A percentile compares a stretch with the other conserved stretches of the same genome.
phyloP scores from a whole-genome alignment of 129 eudicot genomes.

The Ambrosia artemisiifolia region DNA sequence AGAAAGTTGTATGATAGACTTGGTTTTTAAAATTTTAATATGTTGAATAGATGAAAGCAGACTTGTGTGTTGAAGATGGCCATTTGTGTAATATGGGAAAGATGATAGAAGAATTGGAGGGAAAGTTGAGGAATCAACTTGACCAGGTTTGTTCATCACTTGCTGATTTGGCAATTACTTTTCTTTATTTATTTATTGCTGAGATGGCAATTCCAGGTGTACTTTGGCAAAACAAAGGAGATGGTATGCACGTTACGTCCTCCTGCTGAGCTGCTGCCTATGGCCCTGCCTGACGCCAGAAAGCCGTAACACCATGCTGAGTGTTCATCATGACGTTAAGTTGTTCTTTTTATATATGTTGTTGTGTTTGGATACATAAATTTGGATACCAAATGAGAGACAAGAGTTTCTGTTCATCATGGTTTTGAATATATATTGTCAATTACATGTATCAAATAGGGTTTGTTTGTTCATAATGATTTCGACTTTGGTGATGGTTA shows the following conservation, averaged over 20 bases:
- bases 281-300: slow-evolving; percentile 62
- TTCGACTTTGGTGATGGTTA: not conserved
- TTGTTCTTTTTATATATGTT: not conserved
- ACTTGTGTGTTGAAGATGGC: slow-evolving; percentile 80
- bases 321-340: not conserved
- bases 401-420: slow-evolving; percentile 1
- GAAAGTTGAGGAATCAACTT: slow-evolving; percentile 86
- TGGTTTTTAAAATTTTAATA: not conserved
- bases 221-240: slow-evolving; percentile 97
- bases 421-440: not conserved
- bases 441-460: not conserved
- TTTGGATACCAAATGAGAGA: slow-evolving; percentile 5
- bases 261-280: slow-evolving; percentile 61
- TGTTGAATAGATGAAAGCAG: slow-evolving; percentile 66
- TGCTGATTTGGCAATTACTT: not conserved
- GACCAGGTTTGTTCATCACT: slow-evolving; percentile 67
- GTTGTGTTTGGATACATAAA: slow-evolving; percentile 7
- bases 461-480: not conserved
- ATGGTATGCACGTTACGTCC: slow-evolving; percentile 96
- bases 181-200: not conserved
- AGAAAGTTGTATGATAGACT: not conserved
- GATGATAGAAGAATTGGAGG: slow-evolving; percentile 97
- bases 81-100: slow-evolving; percentile 98
- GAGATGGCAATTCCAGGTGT: slow-evolving; percentile 53
- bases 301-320: slow-evolving; percentile 11